Conservation (phyloP, 495 filamentous ascomycete species). For the Venustampulla echinocandica region DNA sequence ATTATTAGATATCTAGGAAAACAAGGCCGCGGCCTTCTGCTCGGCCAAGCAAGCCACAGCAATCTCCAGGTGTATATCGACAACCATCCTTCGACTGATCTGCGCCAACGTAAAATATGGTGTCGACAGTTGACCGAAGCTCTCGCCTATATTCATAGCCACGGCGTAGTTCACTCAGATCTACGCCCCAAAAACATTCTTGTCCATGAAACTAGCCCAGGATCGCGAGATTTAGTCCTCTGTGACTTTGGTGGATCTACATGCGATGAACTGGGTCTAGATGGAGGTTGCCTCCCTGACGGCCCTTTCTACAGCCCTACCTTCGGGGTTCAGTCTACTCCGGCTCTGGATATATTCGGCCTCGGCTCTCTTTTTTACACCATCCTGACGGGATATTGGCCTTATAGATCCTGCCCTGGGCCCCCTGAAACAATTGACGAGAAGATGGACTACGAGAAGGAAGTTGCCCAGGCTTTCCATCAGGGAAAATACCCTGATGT, state of each 20-base stretch:
- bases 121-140: conserved; percentile 35
- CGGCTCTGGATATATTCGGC: conserved; percentile 24
- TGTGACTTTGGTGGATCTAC: conserved; percentile 27
- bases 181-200: conserved; percentile 94
- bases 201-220: conserved; percentile 29
- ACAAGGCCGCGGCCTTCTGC: not conserved
- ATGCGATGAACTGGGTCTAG: conserved; percentile 18
- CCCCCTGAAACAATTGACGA: not conserved
- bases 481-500: conserved; percentile 5
- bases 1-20: not conserved
- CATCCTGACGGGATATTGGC: conserved; percentile 28
- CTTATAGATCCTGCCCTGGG: conserved; percentile 13
- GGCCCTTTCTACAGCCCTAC: conserved; percentile 23
- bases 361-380: conserved; percentile 27
- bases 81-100: not conserved
- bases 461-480: conserved; percentile 3
- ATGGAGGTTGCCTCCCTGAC: conserved; percentile 24
- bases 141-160: conserved; percentile 69
- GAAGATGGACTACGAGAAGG: conserved; percentile 2
- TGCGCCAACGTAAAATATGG: conserved; percentile 10
- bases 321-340: conserved; percentile 14
- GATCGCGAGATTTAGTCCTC: conserved; percentile 20
- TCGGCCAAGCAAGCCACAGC: not conserved
- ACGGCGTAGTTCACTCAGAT: conserved; percentile 78
- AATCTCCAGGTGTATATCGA: not conserved